Conservation (phyloP, 192 early-diverging fungal species). For the Backusella westeae region DNA sequence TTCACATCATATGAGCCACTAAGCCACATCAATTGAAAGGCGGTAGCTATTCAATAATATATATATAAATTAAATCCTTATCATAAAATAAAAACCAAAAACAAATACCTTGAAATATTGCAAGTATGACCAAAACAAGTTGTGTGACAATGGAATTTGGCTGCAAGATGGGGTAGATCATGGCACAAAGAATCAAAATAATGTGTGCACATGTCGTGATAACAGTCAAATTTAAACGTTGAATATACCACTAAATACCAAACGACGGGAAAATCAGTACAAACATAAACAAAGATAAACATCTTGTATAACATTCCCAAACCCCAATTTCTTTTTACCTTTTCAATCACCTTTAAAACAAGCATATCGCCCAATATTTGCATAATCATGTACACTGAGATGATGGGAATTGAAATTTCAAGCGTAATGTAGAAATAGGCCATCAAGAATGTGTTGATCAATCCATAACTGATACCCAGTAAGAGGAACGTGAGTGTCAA, state of each 20-base stretch:
- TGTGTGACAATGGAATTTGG: neutral
- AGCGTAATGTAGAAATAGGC: neutral
- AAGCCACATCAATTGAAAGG: conserved; percentile 17
- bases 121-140: neutral
- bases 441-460: neutral
- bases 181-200: conserved; percentile 9
- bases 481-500: neutral
- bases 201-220: conserved; percentile 6
- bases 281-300: neutral
- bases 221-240: conserved; percentile 7
- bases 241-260: neutral
- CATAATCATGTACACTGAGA: neutral
- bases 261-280: neutral
- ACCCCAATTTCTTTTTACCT: neutral
- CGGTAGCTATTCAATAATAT: neutral
- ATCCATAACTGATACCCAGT: neutral
- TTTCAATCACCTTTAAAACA: conserved; percentile 7
- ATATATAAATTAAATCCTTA: neutral
- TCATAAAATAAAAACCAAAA: neutral
- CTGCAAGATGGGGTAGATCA: conserved; percentile 1
- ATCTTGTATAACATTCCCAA: neutral
- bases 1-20: neutral
- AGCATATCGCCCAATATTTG: neutral
- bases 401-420: neutral
- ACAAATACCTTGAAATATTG: neutral